A percentile compares a stretch with the other conserved stretches of the same genome.
Conservation (phyloP, 345 rosid genomes). For the Camelina laxa region DNA sequence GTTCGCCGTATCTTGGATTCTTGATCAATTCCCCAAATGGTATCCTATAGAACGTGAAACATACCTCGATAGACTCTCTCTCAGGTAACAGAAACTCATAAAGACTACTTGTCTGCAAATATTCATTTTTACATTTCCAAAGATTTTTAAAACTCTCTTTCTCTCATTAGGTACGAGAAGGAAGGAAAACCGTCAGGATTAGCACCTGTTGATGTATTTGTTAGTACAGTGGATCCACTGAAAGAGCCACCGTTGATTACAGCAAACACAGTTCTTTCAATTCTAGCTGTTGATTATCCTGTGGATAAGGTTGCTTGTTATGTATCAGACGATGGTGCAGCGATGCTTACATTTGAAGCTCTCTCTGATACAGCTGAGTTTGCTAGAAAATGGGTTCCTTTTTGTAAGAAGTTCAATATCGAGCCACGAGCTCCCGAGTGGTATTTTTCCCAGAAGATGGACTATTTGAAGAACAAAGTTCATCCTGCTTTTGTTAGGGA, state of each 20-base stretch:
- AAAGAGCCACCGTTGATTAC: constrained; percentile 97
- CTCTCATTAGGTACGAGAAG: constrained; percentile 75
- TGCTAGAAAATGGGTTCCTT: constrained; percentile 98
- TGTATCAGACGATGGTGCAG: constrained; percentile 98
- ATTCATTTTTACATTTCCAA: neutral
- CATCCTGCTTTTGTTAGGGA: constrained; percentile 90
- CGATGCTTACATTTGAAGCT: constrained; percentile 98
- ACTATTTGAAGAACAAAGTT: constrained; percentile 86
- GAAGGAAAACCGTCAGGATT: constrained; percentile 86
- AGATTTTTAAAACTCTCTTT: neutral
- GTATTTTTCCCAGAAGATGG: constrained; percentile 92
- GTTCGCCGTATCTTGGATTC: constrained; percentile 94
- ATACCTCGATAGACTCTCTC: constrained; percentile 88
- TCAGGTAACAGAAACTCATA: constrained; percentile 56
- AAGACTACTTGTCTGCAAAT: neutral
- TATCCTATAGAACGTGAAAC: constrained; percentile 87
- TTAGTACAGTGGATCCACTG: constrained; percentile 95
- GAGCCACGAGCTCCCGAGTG: constrained; percentile 99
- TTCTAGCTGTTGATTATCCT: constrained; percentile 95
- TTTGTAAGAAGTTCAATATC: constrained; percentile 80
- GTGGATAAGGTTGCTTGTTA: constrained; percentile 92
- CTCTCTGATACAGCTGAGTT: constrained; percentile 96
- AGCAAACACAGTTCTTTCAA: constrained; percentile 93
- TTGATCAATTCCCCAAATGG: constrained; percentile 98
- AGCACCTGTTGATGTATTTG: constrained; percentile 79